Evolutionary conservation across 1,139 yeast genomes (phyloP).

Genomic region (Scheffersomyces parashehatae): DNA sequence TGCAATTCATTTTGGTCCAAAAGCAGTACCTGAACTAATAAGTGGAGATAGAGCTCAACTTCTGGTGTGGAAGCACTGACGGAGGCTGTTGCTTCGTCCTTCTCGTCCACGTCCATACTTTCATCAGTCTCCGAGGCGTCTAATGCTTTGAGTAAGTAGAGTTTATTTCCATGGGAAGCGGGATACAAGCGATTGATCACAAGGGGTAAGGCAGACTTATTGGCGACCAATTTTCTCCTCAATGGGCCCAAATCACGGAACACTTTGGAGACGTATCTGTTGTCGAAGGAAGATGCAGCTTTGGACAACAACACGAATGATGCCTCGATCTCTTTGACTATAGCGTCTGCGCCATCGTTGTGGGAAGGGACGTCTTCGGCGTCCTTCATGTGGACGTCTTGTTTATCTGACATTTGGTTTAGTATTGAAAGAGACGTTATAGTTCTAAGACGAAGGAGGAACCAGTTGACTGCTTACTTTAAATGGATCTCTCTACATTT

Average conservation of each 20-base stretch:
- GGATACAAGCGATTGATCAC: constrained; percentile 60
- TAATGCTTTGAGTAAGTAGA: constrained; percentile 42
- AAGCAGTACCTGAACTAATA: constrained; percentile 74
- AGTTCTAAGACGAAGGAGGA: constrained; percentile 2
- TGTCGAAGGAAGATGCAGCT: constrained; percentile 78
- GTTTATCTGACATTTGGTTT: constrained; percentile 9
- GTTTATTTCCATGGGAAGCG: constrained; percentile 40
- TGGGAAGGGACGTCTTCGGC: constrained; percentile 18
- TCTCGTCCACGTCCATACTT: constrained; percentile 6
- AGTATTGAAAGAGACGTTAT: constrained; percentile 1
- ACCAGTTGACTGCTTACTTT: constrained; percentile 2
- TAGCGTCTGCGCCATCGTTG: constrained; percentile 19
- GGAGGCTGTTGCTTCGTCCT: constrained; percentile 16
- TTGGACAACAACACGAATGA: constrained; percentile 60
- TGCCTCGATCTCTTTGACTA: constrained; percentile 49
- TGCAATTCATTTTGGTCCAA: constrained; percentile 60
- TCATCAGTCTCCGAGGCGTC: constrained; percentile 24
- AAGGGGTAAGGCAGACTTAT: constrained; percentile 48
- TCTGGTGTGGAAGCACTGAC: constrained; percentile 57
- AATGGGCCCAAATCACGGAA: constrained; percentile 79
- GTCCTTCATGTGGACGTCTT: constrained; percentile 35
- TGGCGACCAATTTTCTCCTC: constrained; percentile 60
- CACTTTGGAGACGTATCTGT: constrained; percentile 83
- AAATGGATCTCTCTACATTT: too few species aligned
- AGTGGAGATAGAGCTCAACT: constrained; percentile 75